Conservation (phyloP, 441 rosid genomes). For the Arabidopsis lyrata region DNA sequence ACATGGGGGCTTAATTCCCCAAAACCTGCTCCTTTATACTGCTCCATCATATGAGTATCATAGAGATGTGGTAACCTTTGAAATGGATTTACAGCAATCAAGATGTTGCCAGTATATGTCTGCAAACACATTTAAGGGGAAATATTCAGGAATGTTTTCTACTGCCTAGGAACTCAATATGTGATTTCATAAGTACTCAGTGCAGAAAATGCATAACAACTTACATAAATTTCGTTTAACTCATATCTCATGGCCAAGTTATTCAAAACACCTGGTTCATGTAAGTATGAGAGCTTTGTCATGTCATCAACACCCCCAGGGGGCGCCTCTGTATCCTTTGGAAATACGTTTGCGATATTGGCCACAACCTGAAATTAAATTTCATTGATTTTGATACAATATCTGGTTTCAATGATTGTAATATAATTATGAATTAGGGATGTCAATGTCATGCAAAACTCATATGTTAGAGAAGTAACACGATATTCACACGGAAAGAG, state of each 20-base stretch:
- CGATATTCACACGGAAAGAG: constrained; percentile 2
- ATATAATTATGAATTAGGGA: constrained; percentile 7
- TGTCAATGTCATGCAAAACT: constrained; percentile 35
- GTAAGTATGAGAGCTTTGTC: constrained; percentile 99
- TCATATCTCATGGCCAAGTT: constrained; percentile 95
- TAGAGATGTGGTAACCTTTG: constrained; percentile 98
- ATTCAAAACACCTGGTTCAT: constrained; percentile 97
- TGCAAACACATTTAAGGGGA: constrained; percentile 44
- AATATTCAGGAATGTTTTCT: constrained; percentile 27
- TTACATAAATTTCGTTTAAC: constrained; percentile 96
- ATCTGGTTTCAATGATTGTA: constrained; percentile 12
- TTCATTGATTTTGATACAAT: constrained; percentile 1
- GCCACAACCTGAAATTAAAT: constrained; percentile 73
- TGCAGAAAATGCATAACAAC: constrained; percentile 38
- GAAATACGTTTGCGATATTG: constrained; percentile 79
- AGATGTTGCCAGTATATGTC: constrained; percentile 99
- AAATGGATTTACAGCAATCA: constrained; percentile 97
- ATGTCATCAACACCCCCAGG: constrained; percentile 99
- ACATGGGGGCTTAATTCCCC: constrained; percentile 99
- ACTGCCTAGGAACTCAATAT: constrained; percentile 2
- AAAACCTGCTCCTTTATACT: constrained; percentile 96
- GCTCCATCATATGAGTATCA: constrained; percentile 99
- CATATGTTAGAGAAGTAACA: constrained; percentile 18
- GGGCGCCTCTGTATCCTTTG: constrained; percentile 96
- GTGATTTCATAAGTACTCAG: constrained; percentile 15